Percentiles rank a stretch among this genome's conserved stretches.
phyloP scores from a whole-genome alignment of 345 rosid genomes.

The Hibiscus syriacus region DNA sequence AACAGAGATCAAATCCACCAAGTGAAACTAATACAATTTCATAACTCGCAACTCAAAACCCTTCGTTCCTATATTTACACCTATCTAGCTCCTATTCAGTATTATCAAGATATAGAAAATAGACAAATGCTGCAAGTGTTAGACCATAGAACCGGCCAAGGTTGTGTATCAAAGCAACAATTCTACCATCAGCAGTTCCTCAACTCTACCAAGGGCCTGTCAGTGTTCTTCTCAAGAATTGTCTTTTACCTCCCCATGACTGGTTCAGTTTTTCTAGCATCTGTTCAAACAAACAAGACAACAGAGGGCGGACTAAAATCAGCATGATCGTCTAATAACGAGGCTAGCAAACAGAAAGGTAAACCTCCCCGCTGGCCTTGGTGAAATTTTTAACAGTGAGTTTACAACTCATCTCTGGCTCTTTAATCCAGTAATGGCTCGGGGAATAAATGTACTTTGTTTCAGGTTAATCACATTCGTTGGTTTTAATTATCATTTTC shows the following conservation, averaged over 20 bases:
- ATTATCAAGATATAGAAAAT: constrained; percentile 8
- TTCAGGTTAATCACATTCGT: background rate
- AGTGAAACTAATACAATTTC: constrained; percentile 19
- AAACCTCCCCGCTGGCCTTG: background rate
- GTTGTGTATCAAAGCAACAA: background rate
- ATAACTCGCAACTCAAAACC: constrained; percentile 38
- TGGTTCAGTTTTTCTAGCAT: constrained; percentile 36
- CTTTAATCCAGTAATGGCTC: background rate
- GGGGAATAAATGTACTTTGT: background rate
- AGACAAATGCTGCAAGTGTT: background rate
- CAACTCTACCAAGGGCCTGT: constrained; percentile 81
- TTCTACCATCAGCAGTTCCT: constrained; percentile 3
- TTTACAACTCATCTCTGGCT: background rate
- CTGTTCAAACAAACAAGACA: constrained; percentile 21
- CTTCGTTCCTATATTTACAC: constrained; percentile 24
- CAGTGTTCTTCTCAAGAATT: constrained; percentile 75
- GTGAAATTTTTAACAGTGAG: background rate
- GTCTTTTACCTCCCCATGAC: constrained; percentile 56
- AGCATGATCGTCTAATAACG: background rate
- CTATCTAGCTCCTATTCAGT: constrained; percentile 16
- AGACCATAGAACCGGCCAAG: constrained; percentile 10
- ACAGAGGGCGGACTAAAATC: background rate
- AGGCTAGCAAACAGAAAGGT: background rate
- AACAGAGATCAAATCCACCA: background rate
- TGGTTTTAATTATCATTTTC: no score